Percentiles rank a stretch among this genome's conserved stretches.
These are phyloP conservation scores for Phlyctochytrium bullatum DNA, from an alignment of 192 early-diverging fungal species.

Conservation along the genomic window DNA sequence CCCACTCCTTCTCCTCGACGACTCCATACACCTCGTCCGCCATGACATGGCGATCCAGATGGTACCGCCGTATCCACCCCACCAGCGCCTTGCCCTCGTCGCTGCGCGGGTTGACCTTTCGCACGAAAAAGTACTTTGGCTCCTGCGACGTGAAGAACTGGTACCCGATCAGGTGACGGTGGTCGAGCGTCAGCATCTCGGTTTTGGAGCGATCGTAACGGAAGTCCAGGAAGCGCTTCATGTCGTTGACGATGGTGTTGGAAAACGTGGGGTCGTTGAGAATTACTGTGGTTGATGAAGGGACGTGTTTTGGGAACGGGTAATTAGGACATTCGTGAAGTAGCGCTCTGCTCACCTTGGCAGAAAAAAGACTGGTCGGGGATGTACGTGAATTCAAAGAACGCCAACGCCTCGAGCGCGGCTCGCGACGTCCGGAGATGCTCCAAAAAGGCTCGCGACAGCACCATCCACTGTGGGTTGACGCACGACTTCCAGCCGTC, in stretches of 20 bases:
- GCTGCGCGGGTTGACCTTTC: constrained; percentile 36
- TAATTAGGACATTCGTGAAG: not conserved
- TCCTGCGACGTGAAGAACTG: constrained; percentile 6
- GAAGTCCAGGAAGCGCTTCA: constrained; percentile 31
- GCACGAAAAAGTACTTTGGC: constrained; percentile 38
- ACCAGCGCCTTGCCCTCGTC: constrained; percentile 13
- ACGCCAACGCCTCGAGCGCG: constrained; percentile 27
- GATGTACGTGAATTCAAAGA: constrained; percentile 31
- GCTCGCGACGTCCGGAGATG: constrained; percentile 10
- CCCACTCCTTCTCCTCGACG: constrained; percentile 6
- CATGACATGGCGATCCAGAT: constrained; percentile 21
- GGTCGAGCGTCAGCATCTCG: not conserved
- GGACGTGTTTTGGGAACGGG: not conserved
- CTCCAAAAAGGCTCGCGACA: constrained; percentile 24
- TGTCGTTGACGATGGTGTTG: constrained; percentile 17
- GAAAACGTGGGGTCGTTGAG: constrained; percentile 26
- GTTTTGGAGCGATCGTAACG: constrained; percentile 15
- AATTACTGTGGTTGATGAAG: constrained; percentile 4
- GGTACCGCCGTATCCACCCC: constrained; percentile 38
- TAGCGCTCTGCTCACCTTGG: constrained; percentile 8
- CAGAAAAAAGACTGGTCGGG: constrained; percentile 37
- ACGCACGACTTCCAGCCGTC: constrained; percentile 28
- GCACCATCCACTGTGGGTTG: constrained; percentile 39
- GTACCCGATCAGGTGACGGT: constrained; percentile 2
- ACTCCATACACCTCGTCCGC: not conserved